Evolutionary conservation across 78 protist species (phyloP).

Genomic region (Tieghemostelium lacteum): DNA sequence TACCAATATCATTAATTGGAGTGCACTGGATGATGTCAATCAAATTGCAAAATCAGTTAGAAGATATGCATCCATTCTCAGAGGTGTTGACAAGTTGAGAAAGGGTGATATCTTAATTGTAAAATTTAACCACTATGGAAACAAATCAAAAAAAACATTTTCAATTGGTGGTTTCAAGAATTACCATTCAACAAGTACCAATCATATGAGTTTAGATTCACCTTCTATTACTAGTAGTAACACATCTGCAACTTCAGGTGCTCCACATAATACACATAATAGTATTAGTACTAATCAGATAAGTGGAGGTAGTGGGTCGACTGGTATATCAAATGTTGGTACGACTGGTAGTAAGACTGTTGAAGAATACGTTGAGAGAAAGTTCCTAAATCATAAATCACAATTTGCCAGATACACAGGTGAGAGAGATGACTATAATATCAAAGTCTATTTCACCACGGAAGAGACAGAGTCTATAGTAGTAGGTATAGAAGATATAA

Average conservation of each 20-base stretch:
- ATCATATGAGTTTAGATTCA: too few relatives aligned
- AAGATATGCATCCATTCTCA: slow-evolving; percentile 51
- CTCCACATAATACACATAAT: neutral
- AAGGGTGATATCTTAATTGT: slow-evolving; percentile 53
- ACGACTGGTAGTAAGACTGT: neutral
- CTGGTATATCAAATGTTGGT: neutral
- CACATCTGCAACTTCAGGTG: neutral
- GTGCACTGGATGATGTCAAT: slow-evolving; percentile 44
- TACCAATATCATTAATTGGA: slow-evolving; percentile 68
- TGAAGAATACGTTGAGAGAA: slow-evolving; percentile 29
- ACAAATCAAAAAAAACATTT: slow-evolving; percentile 19
- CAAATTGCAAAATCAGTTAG: slow-evolving; percentile 60
- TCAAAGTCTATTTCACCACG: slow-evolving; percentile 38
- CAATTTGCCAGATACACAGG: slow-evolving; percentile 72
- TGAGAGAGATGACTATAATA: slow-evolving; percentile 27
- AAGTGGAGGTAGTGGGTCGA: neutral
- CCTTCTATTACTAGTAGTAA: neutral
- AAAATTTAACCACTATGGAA: slow-evolving; percentile 10
- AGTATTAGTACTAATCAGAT: neutral
- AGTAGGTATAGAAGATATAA: slow-evolving; percentile 67
- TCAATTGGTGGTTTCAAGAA: slow-evolving; percentile 29
- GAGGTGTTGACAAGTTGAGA: slow-evolving; percentile 64
- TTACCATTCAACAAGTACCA: neutral
- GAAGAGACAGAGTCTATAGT: slow-evolving; percentile 43
- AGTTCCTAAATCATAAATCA: slow-evolving; percentile 36